phyloP scores from a whole-genome alignment of 192 early-diverging fungal species.

The Podila epigama region DNA sequence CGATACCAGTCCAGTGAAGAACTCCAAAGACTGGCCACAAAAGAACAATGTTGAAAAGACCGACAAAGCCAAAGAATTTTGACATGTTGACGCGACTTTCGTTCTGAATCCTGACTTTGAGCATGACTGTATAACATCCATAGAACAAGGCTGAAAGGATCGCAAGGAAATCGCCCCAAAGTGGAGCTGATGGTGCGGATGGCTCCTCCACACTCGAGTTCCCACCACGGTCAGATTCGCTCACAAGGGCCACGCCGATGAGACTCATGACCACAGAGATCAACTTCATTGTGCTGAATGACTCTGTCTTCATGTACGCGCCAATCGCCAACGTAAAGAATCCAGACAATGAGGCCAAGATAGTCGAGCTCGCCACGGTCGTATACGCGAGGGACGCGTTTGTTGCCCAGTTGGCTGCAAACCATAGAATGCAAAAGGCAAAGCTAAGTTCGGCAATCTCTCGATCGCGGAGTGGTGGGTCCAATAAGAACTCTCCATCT shows the following conservation, averaged over 20 bases:
- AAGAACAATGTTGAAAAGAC: conserved; percentile 70
- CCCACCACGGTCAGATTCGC: conserved; percentile 52
- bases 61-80: conserved; percentile 84
- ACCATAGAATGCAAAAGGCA: conserved; percentile 81
- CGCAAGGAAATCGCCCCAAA: conserved; percentile 75
- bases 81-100: conserved; percentile 74
- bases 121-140: conserved; percentile 76
- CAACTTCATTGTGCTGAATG: conserved; percentile 59
- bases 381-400: conserved; percentile 81
- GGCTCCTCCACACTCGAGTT: conserved; percentile 14
- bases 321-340: conserved; percentile 80
- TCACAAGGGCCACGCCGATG: conserved; percentile 70
- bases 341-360: conserved; percentile 76
- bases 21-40: conserved; percentile 73
- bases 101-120: conserved; percentile 74
- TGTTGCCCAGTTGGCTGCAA: conserved; percentile 77
- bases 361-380: conserved; percentile 76
- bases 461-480: conserved; percentile 9
- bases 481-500: not conserved
- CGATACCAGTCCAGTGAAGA: conserved; percentile 66
- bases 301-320: conserved; percentile 64
- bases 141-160: conserved; percentile 79
- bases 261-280: conserved; percentile 68
- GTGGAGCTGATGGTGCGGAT: conserved; percentile 38
- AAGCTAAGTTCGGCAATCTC: conserved; percentile 70